These are phyloP conservation scores for Carex arenaria DNA, from an alignment of 202 grass and related monocot genomes.

Conservation along the genomic window DNA sequence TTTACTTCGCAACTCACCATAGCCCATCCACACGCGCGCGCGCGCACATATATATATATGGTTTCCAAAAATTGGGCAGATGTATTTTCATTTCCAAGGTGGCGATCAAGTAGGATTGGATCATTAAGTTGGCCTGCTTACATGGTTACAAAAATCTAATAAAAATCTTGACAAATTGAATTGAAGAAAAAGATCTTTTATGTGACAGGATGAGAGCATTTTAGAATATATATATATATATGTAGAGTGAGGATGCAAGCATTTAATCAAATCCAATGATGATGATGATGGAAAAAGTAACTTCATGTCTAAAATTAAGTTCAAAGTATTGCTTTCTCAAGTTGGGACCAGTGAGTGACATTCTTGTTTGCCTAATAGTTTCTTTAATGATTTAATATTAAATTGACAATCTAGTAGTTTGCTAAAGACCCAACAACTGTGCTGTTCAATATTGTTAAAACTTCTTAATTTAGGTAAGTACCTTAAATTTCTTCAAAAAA, in stretches of 20 bases:
- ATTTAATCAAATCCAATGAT: slow-evolving; percentile 10
- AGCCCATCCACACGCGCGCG: no score
- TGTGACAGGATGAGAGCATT: neutral
- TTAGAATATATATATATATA: neutral
- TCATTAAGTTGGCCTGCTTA: neutral
- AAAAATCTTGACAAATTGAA: neutral
- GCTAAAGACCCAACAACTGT: neutral
- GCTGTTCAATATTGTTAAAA: neutral
- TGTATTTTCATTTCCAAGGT: neutral
- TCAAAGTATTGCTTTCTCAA: neutral
- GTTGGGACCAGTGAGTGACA: neutral
- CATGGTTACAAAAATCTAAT: neutral
- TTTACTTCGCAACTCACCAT: no score
- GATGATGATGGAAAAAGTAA: neutral
- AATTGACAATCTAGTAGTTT: neutral
- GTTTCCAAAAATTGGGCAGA: neutral
- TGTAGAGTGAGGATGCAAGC: slow-evolving; percentile 9
- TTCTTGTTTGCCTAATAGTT: neutral
- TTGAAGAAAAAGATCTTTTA: neutral
- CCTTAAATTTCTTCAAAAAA: no score
- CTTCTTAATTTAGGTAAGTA: neutral
- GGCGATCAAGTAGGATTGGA: neutral
- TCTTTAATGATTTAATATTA: neutral
- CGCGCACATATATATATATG: neutral
- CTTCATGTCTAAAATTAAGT: neutral